Conservation (phyloP, 768 basidiomycete genomes). For the Xerocomellus intermedius region DNA sequence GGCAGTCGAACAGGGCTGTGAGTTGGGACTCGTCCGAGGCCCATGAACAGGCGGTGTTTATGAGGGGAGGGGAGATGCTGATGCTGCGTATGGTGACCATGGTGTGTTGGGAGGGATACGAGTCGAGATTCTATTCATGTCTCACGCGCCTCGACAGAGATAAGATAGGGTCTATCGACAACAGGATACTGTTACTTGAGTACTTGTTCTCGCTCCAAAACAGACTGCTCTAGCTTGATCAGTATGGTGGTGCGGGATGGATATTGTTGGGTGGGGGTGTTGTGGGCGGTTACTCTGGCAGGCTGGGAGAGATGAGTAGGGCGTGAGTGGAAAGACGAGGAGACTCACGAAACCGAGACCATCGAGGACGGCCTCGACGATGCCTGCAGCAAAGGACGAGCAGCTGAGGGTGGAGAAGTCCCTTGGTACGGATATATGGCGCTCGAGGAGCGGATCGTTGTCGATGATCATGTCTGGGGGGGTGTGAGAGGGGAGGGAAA, state of each 20-base stretch:
- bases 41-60: constrained; percentile 84
- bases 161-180: not conserved
- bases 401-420: constrained; percentile 94
- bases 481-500: constrained; percentile 2
- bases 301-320: constrained; percentile 54
- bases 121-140: no score
- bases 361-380: constrained; percentile 96
- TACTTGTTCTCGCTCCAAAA: constrained; percentile 92
- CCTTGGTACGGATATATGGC: constrained; percentile 88
- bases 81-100: constrained; percentile 64
- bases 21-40: constrained; percentile 69
- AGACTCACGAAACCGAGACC: constrained; percentile 88
- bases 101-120: not conserved
- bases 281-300: constrained; percentile 94
- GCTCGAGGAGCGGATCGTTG: constrained; percentile 91
- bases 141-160: not conserved
- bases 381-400: constrained; percentile 96
- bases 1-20: constrained; percentile 59
- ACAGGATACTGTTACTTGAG: constrained; percentile 56
- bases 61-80: constrained; percentile 57
- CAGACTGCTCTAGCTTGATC: constrained; percentile 92
- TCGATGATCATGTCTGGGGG: constrained; percentile 92
- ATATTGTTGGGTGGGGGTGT: constrained; percentile 76
- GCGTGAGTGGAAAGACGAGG: not conserved
- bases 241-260: constrained; percentile 93